A percentile compares a stretch with the other conserved stretches of the same genome.
Conservation (phyloP, 2,329 filamentous ascomycete genomes). For the Neurospora sp. region DNA sequence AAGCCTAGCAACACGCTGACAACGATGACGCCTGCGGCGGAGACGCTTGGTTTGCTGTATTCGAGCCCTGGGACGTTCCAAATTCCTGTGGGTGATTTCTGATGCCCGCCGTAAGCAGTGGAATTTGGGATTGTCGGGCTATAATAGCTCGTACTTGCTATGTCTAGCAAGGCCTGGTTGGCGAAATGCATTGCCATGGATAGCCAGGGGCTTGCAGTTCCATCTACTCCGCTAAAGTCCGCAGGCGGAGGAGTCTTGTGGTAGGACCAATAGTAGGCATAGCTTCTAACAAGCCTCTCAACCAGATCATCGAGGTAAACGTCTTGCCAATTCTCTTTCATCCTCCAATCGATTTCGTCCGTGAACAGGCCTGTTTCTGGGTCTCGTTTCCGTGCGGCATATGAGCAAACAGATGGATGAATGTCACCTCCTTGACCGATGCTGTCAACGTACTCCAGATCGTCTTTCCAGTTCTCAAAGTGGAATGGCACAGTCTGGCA, state of each 20-base stretch:
- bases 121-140: background rate
- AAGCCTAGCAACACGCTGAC: slow-evolving; percentile 1
- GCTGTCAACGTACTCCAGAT: background rate
- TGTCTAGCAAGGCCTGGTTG: slow-evolving; percentile 4
- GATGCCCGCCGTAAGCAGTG: background rate
- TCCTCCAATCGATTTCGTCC: background rate
- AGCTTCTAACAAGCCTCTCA: background rate
- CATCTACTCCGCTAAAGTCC: background rate
- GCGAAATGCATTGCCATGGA: slow-evolving; percentile 3
- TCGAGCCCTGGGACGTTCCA: background rate
- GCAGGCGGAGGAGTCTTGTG: background rate
- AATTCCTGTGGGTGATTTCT: background rate
- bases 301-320: background rate
- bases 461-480: background rate
- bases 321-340: background rate
- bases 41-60: background rate
- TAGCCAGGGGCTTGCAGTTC: background rate
- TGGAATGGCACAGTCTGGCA: background rate
- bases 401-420: background rate
- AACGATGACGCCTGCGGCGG: background rate
- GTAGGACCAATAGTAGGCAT: background rate
- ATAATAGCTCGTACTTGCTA: background rate
- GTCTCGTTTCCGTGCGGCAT: background rate
- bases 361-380: background rate
- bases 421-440: background rate